Percentiles rank a stretch among this genome's conserved stretches.
phyloP scores from a whole-genome alignment of 108 stramenopile genomes.

The Skeletonema marinoi region DNA sequence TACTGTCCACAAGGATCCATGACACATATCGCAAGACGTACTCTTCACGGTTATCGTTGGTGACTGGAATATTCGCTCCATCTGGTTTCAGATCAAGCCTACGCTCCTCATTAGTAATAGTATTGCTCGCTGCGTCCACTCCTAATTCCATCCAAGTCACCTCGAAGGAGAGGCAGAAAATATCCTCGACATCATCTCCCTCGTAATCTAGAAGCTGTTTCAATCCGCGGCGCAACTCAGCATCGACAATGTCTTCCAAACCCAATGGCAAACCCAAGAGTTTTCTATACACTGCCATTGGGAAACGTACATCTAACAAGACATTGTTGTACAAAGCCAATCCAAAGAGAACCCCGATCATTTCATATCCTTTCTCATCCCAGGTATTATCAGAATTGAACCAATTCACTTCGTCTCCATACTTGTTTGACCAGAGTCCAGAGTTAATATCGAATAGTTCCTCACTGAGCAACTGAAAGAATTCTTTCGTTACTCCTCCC shows the following conservation, averaged over 20 bases:
- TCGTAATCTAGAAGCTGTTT: constrained; percentile 83
- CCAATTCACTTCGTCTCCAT: constrained; percentile 79
- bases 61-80: constrained; percentile 81
- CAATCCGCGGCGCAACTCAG: constrained; percentile 77
- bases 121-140: too few species aligned
- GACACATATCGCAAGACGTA: constrained; percentile 86
- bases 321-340: constrained; percentile 92
- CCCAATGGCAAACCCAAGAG: constrained; percentile 72
- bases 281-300: constrained; percentile 87
- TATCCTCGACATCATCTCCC: constrained; percentile 84
- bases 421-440: constrained; percentile 83
- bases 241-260: constrained; percentile 87
- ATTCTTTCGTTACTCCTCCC: constrained; percentile 95
- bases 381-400: constrained; percentile 88
- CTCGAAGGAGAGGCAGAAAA: constrained; percentile 85
- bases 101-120: constrained; percentile 49
- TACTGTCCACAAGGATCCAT: constrained; percentile 85
- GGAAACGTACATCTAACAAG: constrained; percentile 87
- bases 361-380: constrained; percentile 80
- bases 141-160: constrained; percentile 77
- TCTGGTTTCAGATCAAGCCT: constrained; percentile 83
- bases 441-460: constrained; percentile 86
- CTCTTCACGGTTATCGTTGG: constrained; percentile 80
- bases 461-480: constrained; percentile 87
- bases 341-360: constrained; percentile 86